Evolutionary conservation across 106 monocot species (phyloP), one percentile per base, ranked within the genome.

Genomic region (Dioscorea alata): DNA sequence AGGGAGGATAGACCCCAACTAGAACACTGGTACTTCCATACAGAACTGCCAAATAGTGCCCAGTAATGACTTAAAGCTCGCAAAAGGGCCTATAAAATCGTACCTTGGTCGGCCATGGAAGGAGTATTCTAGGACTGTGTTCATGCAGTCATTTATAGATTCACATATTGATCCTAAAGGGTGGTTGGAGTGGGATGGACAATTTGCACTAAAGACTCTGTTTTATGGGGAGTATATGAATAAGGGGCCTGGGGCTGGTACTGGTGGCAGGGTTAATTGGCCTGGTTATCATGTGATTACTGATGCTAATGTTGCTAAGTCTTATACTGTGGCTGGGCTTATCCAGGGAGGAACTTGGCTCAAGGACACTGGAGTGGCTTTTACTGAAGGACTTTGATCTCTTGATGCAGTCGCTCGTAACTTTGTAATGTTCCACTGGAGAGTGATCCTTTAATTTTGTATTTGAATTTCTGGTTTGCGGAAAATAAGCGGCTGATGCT

Each of bases 51-150:
- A 19, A 2, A 18, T 83, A 0, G 33, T 69, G 10, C 64, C 79
- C 9, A 33, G 63, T n/a, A 2, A 33, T 13, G 79, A 84, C 22
- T 68, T 84, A 13, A 14, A 23, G n/a, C 81, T 76, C 32, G 72
- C 64, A 21, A 34, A 34, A 19, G 59, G 42, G 2, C 20, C 57
- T 0, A 63, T 73, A 23, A 31, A 22, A 19, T 64, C 83, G 20
- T 84, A 75, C 12, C 57, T 79, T 1, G 83, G 83, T 12, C 71
- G 83, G 49, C 83, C 79, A 15, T 84, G 83, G 83, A 84, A 79
- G 75, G 48, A 71, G 63, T 83, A 75, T 66, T 79, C 78, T 16
- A 52, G 83, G 50, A 83, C 83, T 14, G 73, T 83, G 33, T 63
- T 75, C 64, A 52, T 84, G 83, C 63, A 79, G 24, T 84, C 79